Base-by-base conservation (phyloP, 345 rosid genomes). In the Eucalyptus tenuipes region DNA sequence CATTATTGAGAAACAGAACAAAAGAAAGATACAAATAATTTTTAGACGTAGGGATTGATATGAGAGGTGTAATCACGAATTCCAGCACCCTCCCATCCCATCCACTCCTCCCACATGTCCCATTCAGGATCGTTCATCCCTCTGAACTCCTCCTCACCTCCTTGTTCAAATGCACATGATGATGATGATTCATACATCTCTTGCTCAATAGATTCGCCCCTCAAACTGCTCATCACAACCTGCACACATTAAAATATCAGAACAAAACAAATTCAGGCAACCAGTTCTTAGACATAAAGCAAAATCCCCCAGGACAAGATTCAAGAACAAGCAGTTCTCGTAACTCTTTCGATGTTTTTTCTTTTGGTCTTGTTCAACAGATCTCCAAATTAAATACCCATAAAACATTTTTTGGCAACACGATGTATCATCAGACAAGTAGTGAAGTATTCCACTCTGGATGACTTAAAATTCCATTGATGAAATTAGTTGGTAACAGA, bases 61-160 rank as follows among this genome's bases (percentile, higher is more conserved):
- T 97, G 99, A n/a, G 98, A 95, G 8, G 99, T 84, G 91, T 96
- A 97, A 66, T 95, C 98, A 3, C 97, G 89, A 48, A 95, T 96
- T 31, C 99, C 99, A 87, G 97, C 99, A 52, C 99, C 99, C 91
- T 97, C 99, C 98, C 99, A 97, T 22, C 99, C 99, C 99, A 97
- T 97, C 99, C 99, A 97, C 88, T 96, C 99, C 12, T 97, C 99
- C 99, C 99, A 96, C 91, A 96, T 49, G 80, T 96, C 99, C 90
- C 94, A 95, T 44, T 95, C 97, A 22, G 94, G 93, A 87, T 96
- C 97, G 59, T 93, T 59, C 96, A 95, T 94, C 90, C 95, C 98
- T 44, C 92, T 90, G 87, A 93, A 89, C 31, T 94, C 91, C 75
- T 96, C 98, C 7, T 94, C 94, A 1, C 44, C 68, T 18, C 91